phyloP scores from a whole-genome alignment of 179 eudicot genomes.

The Monotropa hypopitys region DNA sequence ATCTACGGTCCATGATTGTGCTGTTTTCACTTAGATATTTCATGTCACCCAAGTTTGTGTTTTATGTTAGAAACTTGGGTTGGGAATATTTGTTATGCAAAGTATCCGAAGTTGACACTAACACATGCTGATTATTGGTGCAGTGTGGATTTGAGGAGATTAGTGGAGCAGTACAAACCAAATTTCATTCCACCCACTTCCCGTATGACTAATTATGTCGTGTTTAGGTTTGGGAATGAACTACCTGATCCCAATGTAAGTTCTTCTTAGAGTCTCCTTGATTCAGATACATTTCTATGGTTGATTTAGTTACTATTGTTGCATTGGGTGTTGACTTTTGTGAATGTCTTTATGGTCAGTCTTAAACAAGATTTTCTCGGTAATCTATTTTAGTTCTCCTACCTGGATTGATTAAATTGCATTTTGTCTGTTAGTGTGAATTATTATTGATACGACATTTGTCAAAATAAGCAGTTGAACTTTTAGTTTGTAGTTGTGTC shows the following conservation, averaged over 20 bases:
- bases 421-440: background rate
- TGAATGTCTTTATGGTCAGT: background rate
- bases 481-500: too few species aligned
- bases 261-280: slow-evolving; percentile 9
- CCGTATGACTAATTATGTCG: slow-evolving; percentile 70
- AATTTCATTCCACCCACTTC: slow-evolving; percentile 57
- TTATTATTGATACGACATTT: background rate
- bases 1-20: background rate
- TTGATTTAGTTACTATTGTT: background rate
- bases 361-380: background rate
- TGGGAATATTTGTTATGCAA: background rate
- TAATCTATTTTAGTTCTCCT: slow-evolving; percentile 14
- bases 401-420: background rate
- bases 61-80: background rate
- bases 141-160: slow-evolving; percentile 72
- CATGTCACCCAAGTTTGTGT: too few species aligned
- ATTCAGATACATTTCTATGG: background rate
- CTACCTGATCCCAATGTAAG: slow-evolving; percentile 49
- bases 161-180: slow-evolving; percentile 48
- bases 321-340: background rate
- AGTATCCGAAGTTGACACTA: background rate
- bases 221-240: slow-evolving; percentile 47
- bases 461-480: too few species aligned
- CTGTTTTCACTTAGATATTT: background rate
- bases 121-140: slow-evolving; percentile 4